Evolutionary conservation across 495 filamentous ascomycete species (phyloP), one percentile per base, ranked within the genome.

Genomic region (Pyrenopolyporus hunteri): DNA sequence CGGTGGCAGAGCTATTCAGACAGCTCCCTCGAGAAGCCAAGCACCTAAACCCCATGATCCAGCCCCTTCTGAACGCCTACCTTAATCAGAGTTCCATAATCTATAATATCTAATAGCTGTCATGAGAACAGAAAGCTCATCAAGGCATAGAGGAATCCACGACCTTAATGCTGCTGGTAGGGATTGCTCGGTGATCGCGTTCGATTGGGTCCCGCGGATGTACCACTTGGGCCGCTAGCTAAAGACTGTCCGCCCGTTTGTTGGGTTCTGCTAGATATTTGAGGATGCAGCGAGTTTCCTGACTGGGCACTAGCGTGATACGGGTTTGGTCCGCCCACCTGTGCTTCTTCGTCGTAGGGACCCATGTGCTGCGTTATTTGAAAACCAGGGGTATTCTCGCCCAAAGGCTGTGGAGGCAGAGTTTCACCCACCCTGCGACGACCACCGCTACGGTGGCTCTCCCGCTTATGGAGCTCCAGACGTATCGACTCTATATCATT

Each of bases 341-440:
- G 63, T 8, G 69, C 66, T 28, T 71, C 69, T 43, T 71, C 69
- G 26, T 71, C 69, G 17, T 52, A 71, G 7, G 63, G 52, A 1
- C 36, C 52, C 57, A 59, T 39, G 31, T 69, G 56, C 50, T 67
- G 63, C 7, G 77, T 76, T 29, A 75, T 67, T 25, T 76, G 77
- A 3, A 78, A 57, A 9, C 57, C 63, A 0, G 72, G 69, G 11
- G 44, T 55, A 32, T 42, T 54, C 28, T 60, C 67, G 9, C 46
- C 57, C 8, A 66, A 35, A 13, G 64, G 13, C 4, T 58, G 58
- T 3, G 67, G 32, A 19, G 78, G 72, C 3, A 75, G 47, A 3
- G 71, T 72, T 22, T 78, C 76, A 22, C 78, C 78, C 8, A 75
- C 73, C 46, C 67, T 73, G 54, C 78, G 76, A n/a, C 76, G 76